A percentile compares a stretch with the other conserved stretches of the same genome.
phyloP scores from a whole-genome alignment of 2,329 filamentous ascomycete species.

The Bipolaris cookei region DNA sequence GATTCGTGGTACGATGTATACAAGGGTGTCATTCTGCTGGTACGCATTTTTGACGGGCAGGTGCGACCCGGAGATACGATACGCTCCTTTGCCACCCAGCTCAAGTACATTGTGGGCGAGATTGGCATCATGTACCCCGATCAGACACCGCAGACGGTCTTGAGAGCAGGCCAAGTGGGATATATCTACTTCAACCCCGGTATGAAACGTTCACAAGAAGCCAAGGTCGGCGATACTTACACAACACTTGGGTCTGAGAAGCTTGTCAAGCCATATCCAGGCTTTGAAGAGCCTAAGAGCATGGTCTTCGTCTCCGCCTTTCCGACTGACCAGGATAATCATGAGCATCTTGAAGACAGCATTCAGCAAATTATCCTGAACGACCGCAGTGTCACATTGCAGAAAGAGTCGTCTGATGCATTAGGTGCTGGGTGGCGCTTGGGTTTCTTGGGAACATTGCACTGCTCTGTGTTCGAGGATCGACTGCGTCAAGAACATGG shows the following conservation, averaged over 20 bases:
- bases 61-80: conserved; percentile 83
- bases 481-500: conserved; percentile 93
- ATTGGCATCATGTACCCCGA: conserved; percentile 96
- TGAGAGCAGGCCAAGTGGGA: conserved; percentile 92
- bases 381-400: conserved; percentile 89
- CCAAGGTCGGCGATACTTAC: conserved; percentile 94
- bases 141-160: conserved; percentile 77
- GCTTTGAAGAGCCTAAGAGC: conserved; percentile 95
- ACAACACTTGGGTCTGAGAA: conserved; percentile 80
- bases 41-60: conserved; percentile 87
- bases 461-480: conserved; percentile 99
- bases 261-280: conserved; percentile 79
- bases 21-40: conserved; percentile 88
- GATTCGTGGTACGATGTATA: conserved; percentile 99
- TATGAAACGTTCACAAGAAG: conserved; percentile 96
- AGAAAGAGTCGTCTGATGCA: conserved; percentile 93
- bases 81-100: conserved; percentile 84
- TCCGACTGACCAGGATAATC: conserved; percentile 88
- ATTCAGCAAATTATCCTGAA: conserved; percentile 94
- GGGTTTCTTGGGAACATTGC: conserved; percentile 93
- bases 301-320: conserved; percentile 99
- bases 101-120: conserved; percentile 92
- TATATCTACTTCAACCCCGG: conserved; percentile 98
- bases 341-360: conserved; percentile 86
- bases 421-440: conserved; percentile 92